Evolutionary conservation across 768 basidiomycete genomes (phyloP), one percentile per base, ranked within the genome.

Genomic region (Amyloporia xantha): DNA sequence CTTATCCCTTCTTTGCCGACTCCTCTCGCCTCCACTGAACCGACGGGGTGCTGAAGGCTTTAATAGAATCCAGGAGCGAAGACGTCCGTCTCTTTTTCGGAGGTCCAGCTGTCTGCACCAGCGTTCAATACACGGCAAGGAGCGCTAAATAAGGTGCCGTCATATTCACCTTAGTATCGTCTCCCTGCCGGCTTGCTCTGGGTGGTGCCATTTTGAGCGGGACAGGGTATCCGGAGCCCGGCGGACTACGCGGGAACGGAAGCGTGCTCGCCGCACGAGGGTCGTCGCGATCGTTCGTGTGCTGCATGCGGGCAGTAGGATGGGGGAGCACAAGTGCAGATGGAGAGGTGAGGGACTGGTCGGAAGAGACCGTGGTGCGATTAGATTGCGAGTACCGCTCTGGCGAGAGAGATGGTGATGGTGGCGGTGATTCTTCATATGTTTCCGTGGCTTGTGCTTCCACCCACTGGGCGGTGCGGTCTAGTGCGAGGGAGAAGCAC

Each of bases 211-310:
- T 55, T 28, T 62, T 51, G 33, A 62, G 40, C 38, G 47, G 49
- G 24, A 58, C 28, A 13, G 60, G 60, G 38, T 54, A 62, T 26
- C 60, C 60, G 2, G 58, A 58, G 11, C 60, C 60, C 2, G 58
- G 60, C 13, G 60, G 60, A 41, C 60, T 58, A 41, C 59, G 60
- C 26, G 60, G 60, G 49, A 62, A 62, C 4, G 60, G 56, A 21
- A 59, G 46, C 12, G 43, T 33, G 6, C 47, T 26, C 25, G 54
- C 49, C 30, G 48, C 44, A 36, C 46, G 50, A 2, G 54, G 11
- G 28, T 45, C 54, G 26, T 51, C 15, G 7, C 30, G 30, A 7
- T 7, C 9, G 30, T 15, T 7, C 9, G 9, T 33, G 30, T 15
- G 30, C 30, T 33, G 30, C 30, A 33, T 33, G 9, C 9, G 15